Evolutionary conservation across 345 rosid genomes (phyloP), one percentile per base, ranked within the genome.

Genomic region (Pelargonium nanum): DNA sequence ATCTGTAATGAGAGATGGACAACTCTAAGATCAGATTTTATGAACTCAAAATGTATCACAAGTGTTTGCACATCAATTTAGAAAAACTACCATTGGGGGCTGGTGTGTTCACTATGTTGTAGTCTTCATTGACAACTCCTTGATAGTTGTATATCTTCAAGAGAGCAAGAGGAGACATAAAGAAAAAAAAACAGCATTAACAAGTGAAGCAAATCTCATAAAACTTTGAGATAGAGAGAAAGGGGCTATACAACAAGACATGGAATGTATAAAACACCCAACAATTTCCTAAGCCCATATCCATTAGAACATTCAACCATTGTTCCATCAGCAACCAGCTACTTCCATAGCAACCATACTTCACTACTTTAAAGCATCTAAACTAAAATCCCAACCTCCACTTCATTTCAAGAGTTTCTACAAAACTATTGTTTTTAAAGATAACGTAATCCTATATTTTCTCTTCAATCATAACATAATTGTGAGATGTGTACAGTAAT

Each of bases 101-200:
- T n/a, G 99, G 97, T 20, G 99, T 94, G 71, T 76, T 90, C 53
- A 77, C 95, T 26, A 84, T 73, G 59, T 90, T 86, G 80, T 81
- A 90, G 63, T 94, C 97, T 67, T 94, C 99, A 68, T 44, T 82
- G 58, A 75, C 87, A 50, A 66, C 88, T 70, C 96, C 97, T 83
- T 90, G 96, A 70, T 94, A 84, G 68, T 78, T 86, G 86, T 94
- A 94, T 69, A 90, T 94, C 99, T 94, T 70, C 76, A 68, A 55
- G 19, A 20, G 58, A 19, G 58, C 54, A 48, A 61, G 24, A 40
- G 57, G 53, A 12, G 69, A 24, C 28, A 53, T 26, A 55, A 20
- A 59, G 57, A 55, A 61, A 22, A 55, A 52, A 17, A 64, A 68
- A 60, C 26, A 53, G 23, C 28, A 67, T 15, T 22, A 53, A 24